These are phyloP conservation scores for Hygrocybe punicea DNA, from an alignment of 768 basidiomycete genomes.

Conservation along the genomic window DNA sequence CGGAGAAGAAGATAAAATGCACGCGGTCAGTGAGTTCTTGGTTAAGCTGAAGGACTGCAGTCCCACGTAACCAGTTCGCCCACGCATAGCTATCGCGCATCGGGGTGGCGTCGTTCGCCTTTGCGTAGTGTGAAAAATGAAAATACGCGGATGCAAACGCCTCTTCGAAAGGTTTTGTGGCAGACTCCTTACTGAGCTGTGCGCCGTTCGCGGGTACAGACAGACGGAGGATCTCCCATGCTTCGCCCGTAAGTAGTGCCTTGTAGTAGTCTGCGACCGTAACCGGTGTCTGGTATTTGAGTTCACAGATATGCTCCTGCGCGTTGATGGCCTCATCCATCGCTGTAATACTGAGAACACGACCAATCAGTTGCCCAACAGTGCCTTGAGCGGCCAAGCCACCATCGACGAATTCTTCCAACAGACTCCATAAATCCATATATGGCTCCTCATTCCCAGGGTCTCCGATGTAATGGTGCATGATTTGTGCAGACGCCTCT, in stretches of 20 bases:
- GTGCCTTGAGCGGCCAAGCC: slow-evolving; percentile 18
- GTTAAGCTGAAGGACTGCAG: slow-evolving; percentile 10
- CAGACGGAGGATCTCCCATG: slow-evolving; percentile 2
- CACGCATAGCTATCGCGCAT: slow-evolving; percentile 1
- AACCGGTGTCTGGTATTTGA: slow-evolving; percentile 4
- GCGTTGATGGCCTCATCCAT: slow-evolving; percentile 2
- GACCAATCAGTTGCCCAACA: slow-evolving; percentile 17
- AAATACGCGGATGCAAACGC: neutral
- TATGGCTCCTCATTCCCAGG: neutral
- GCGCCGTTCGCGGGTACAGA: slow-evolving; percentile 1
- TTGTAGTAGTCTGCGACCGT: slow-evolving; percentile 2
- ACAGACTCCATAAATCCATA: slow-evolving; percentile 6
- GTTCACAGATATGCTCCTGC: neutral
- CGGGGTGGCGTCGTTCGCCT: neutral
- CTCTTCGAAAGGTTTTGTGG: slow-evolving; percentile 2
- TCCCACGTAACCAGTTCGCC: slow-evolving; percentile 12
- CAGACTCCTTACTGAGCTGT: slow-evolving; percentile 1
- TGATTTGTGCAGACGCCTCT: slow-evolving; percentile 3
- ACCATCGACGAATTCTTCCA: slow-evolving; percentile 13
- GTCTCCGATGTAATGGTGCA: neutral
- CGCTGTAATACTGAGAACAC: neutral
- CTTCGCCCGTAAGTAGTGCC: slow-evolving; percentile 2
- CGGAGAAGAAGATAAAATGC: slow-evolving; percentile 2
- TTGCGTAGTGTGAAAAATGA: slow-evolving; percentile 3
- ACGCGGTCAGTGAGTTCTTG: slow-evolving; percentile 13